Evolutionary conservation across 2,329 filamentous ascomycete genomes (phyloP).

Genomic region (Botrytis squamosa): DNA sequence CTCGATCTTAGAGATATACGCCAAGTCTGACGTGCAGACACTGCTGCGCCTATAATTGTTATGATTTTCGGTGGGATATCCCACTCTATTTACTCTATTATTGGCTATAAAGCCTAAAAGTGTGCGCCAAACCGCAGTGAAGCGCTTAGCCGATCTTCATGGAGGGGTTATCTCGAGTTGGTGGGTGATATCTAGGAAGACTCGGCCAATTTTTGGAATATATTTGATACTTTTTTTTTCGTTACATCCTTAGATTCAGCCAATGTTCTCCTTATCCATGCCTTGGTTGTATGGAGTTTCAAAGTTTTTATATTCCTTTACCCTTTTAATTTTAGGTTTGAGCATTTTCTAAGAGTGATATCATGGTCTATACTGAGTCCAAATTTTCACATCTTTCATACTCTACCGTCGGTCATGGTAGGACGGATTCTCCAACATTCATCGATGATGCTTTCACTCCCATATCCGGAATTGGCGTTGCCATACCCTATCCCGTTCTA

Average conservation of each 20-base stretch:
- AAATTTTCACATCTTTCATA: neutral
- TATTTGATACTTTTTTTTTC: neutral
- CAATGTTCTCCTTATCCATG: neutral
- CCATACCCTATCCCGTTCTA: constrained; percentile 9
- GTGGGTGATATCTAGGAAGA: constrained; percentile 11
- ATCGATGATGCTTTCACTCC: constrained; percentile 12
- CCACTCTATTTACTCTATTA: constrained; percentile 14
- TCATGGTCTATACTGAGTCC: constrained; percentile 16
- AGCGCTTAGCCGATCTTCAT: constrained; percentile 14
- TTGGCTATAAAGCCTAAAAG: constrained; percentile 3
- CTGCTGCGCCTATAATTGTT: constrained; percentile 4
- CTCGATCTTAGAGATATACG: neutral
- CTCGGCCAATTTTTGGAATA: neutral
- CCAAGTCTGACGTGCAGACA: constrained; percentile 15
- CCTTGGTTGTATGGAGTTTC: constrained; percentile 2
- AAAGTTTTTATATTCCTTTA: neutral
- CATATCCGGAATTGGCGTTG: neutral
- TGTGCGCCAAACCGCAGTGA: constrained; percentile 8
- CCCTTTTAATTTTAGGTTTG: neutral
- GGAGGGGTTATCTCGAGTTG: constrained; percentile 5
- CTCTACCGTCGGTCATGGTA: constrained; percentile 8
- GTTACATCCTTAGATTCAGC: neutral
- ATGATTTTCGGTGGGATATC: neutral
- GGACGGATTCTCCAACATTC: constrained; percentile 14
- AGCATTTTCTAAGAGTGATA: neutral